Evolutionary conservation across 176 grass and related monocot species (phyloP).

Genomic region (Avena eriantha): DNA sequence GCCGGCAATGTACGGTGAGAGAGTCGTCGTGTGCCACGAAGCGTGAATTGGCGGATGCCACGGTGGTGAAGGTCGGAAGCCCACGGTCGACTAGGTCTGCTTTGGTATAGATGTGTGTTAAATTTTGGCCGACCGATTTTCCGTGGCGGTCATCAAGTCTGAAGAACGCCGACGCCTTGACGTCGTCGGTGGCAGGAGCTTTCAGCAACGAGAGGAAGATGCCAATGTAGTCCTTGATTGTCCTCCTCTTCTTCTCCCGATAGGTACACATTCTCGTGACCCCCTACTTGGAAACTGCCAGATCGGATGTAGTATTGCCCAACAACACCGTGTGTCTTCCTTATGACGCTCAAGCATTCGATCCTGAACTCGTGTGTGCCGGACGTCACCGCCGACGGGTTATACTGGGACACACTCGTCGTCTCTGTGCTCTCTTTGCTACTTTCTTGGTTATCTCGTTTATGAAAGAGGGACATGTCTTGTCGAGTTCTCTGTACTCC

Average conservation of each 20-base stretch:
- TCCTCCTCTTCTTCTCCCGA: neutral
- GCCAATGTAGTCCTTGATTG: neutral
- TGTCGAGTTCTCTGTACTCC: slow-evolving; percentile 3
- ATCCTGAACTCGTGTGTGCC: neutral
- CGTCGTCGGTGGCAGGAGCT: too few species aligned
- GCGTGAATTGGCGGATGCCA: neutral
- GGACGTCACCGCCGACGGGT: neutral
- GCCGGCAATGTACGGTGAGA: neutral
- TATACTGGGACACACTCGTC: neutral
- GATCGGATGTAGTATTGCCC: neutral
- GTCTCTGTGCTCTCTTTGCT: neutral
- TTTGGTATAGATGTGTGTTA: neutral
- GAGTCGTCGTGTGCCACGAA: neutral
- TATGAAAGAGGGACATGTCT: neutral
- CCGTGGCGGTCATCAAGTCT: too few species aligned
- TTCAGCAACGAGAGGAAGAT: neutral
- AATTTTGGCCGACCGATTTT: too few species aligned
- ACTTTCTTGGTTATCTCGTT: neutral
- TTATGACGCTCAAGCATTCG: neutral
- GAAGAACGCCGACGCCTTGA: too few species aligned
- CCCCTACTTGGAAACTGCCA: neutral
- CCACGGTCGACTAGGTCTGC: fast-evolving
- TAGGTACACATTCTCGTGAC: neutral
- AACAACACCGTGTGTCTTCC: neutral
- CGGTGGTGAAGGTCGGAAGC: neutral